Evolutionary conservation across 23 red algal species (phyloP), one percentile per base, ranked within the genome.

Genomic region (Gracilariopsis chorda): DNA sequence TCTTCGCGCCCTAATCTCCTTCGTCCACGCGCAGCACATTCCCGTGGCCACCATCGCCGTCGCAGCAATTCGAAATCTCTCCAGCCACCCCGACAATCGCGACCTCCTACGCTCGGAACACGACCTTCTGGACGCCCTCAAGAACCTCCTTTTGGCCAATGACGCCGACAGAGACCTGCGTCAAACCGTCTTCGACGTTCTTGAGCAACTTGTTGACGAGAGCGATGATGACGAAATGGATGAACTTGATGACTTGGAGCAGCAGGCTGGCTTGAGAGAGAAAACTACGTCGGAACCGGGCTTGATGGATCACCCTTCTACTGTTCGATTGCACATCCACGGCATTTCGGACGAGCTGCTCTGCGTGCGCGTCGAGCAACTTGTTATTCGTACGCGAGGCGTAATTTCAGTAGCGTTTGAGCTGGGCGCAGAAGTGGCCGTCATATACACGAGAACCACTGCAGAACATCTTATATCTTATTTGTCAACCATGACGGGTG

Each of bases 351-450:
- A 96, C 47, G 94, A 91, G 20, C 78, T 88, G 33, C 51, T 87
- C 60, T 90, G 84, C 62, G 55, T 79, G 21, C 76, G 88, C 61
- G 86, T 96, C 23, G 94, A 96, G 64, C 94, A 91, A n/a, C 36
- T 91, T 12, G 67, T 96, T 35, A 79, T 96, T 78, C 87, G 87
- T 5, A 91, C 67, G 7, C 59, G 53, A 36, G 94, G 94, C 73
- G 80, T 96, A 32, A 88, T 96, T 30, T 96, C 94, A 3, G 78
- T 92, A 8, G 77, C 86, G 20, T 96, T 91, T 70, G 94, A 96
- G 74, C 55, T 91, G 41, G 94, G 94, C 72, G 88, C 94, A 0
- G 94, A 96, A 73, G 74, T 84, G 21, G 94, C 87, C 45, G 81
- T 96, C 62, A 80, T 96, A 16, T 86, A 84, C 67, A 85, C 83